Evolutionary conservation across 202 grass and related monocot genomes (phyloP), one percentile per base, ranked within the genome.

Genomic region (Carex sylvatica): DNA sequence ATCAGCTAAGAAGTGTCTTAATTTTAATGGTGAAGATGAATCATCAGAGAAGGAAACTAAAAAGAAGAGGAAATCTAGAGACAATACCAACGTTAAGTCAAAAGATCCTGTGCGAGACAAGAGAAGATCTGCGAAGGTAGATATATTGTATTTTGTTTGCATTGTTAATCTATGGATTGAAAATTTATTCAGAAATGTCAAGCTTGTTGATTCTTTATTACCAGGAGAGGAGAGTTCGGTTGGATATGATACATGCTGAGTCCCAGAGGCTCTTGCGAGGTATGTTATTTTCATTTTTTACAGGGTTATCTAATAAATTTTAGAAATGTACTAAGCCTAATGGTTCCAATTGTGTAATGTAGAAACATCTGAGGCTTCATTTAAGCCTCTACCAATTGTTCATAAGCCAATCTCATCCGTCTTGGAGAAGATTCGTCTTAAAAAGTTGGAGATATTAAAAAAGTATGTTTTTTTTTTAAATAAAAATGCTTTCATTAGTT

Each of bases 371-470:
- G 87, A 87, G 24, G 94, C 87, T 20, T 90, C 95, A 2, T 98
- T 98, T 85, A 98, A 86, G 59, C 83, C 91, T 3, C 60, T 84
- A 5, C 69, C 92, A 38, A 58, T 90, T 79, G 92, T 93, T 84
- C 85, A 86, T 22, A 98, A 95, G 81, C 92, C 95, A 44, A 98
- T 98, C 60, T 95, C 95, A 9, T 95, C 95, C 7, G 86, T 98
- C 49, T 87, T 97, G 44, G 94, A 94, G 89, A 98, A 95, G 89
- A 98, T 98, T 40, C 87, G 95, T 7, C 89, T 90, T 11, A 93
- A 92, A 72, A 98, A 98, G 74, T 24, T 90, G 78, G 90, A 95
- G 84, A 83, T 93, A 70, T 83, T 87, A 11, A 91, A 91, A 83
- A 91, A 79, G 95, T 95, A 38, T 87, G 90, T 70, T 81, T 8